A percentile compares a stretch with the other conserved stretches of the same genome.
Evolutionary conservation across 768 basidiomycete genomes (phyloP).

Genomic region (Pilatotrama ljubarskyi): DNA sequence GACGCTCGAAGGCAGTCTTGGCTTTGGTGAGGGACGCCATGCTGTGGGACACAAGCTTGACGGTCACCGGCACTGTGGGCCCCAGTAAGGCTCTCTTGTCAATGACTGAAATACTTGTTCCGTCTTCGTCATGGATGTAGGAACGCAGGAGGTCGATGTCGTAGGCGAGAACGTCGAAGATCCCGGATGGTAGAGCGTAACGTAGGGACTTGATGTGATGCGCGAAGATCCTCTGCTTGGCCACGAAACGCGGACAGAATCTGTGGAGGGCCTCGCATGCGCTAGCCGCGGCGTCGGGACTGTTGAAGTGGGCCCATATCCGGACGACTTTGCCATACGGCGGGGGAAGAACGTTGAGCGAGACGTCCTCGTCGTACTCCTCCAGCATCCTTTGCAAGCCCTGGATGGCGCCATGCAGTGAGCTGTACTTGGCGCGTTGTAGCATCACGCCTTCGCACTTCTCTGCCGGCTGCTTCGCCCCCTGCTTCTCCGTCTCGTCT

Average conservation of each 20-base stretch:
- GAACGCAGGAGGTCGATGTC: constrained; percentile 50
- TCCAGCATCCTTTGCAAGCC: constrained; percentile 41
- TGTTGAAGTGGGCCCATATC: constrained; percentile 57
- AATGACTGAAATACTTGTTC: constrained; percentile 32
- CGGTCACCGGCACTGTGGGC: constrained; percentile 28
- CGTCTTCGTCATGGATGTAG: constrained; percentile 33
- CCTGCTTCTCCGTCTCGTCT: neutral
- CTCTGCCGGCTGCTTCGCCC: neutral
- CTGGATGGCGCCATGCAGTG: constrained; percentile 36
- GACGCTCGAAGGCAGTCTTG: constrained; percentile 61
- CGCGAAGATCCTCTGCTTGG: constrained; percentile 48
- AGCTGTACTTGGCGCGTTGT: constrained; percentile 48
- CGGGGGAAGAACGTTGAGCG: constrained; percentile 49
- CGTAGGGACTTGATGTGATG: constrained; percentile 54
- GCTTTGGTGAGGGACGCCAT: constrained; percentile 51
- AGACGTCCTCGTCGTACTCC: constrained; percentile 37
- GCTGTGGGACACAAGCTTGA: constrained; percentile 54
- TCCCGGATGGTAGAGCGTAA: constrained; percentile 41
- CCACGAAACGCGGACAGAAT: constrained; percentile 46
- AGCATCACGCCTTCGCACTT: constrained; percentile 51
- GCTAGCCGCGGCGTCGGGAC: constrained; percentile 49
- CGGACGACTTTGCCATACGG: constrained; percentile 51
- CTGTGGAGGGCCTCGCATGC: constrained; percentile 51
- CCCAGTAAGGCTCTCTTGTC: constrained; percentile 9
- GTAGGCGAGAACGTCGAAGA: constrained; percentile 40